Conservation (phyloP, 1,284 basidiomycete species). For the Veloboletus limbatus region DNA sequence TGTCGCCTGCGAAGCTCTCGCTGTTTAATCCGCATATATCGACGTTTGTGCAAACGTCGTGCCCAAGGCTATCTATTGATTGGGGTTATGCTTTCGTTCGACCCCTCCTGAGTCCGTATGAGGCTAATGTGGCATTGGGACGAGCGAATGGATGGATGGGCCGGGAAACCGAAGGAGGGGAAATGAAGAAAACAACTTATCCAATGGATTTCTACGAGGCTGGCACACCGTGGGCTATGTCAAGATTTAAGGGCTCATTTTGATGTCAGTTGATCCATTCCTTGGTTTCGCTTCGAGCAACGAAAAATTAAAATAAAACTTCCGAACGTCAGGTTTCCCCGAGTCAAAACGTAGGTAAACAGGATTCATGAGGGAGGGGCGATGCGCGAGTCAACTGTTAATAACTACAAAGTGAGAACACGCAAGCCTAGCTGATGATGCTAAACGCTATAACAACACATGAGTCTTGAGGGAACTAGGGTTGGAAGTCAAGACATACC, state of each 20-base stretch:
- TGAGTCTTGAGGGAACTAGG: constrained; percentile 13
- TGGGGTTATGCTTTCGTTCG: constrained; percentile 96
- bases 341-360: not conserved
- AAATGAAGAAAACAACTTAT: constrained; percentile 52
- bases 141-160: constrained; percentile 65
- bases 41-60: constrained; percentile 93
- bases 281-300: not conserved
- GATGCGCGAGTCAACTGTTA: not conserved
- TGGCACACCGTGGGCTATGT: constrained; percentile 70
- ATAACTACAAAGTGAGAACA: not conserved
- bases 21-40: constrained; percentile 81
- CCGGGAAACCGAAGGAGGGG: constrained; percentile 32
- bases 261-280: not conserved
- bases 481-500: constrained; percentile 45
- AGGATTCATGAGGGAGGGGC: not conserved
- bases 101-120: constrained; percentile 92
- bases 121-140: constrained; percentile 86
- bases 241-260: constrained; percentile 45
- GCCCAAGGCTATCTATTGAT: constrained; percentile 94
- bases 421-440: not conserved
- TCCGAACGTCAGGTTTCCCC: not conserved
- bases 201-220: constrained; percentile 97
- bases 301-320: not conserved
- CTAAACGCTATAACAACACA: constrained; percentile 26
- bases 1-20: constrained; percentile 90